Evolutionary conservation across 345 rosid genomes (phyloP).

Genomic region (Psidium guajava): DNA sequence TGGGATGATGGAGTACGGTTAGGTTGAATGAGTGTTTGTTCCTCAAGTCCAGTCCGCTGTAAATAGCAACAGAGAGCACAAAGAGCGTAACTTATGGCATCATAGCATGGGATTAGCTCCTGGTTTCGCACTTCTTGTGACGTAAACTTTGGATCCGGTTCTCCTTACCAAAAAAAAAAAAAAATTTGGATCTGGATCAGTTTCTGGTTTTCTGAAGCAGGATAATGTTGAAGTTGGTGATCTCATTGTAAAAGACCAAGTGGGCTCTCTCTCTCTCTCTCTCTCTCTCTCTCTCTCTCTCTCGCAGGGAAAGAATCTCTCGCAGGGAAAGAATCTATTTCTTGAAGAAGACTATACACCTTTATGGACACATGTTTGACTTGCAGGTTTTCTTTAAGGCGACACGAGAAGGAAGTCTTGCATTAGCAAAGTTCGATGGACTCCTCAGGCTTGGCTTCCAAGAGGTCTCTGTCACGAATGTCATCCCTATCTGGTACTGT

Average conservation of each 20-base stretch:
- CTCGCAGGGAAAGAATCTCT: too few relatives aligned
- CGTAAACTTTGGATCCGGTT: constrained; percentile 52
- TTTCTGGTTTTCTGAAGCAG: constrained; percentile 62
- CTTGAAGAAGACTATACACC: neutral
- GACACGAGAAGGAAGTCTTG: constrained; percentile 43
- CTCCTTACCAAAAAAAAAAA: too few relatives aligned
- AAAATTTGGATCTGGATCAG: constrained; percentile 56
- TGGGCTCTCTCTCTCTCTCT: constrained; percentile 1
- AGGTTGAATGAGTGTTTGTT: constrained; percentile 8
- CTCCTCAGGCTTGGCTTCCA: constrained; percentile 64
- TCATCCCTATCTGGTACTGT: constrained; percentile 44
- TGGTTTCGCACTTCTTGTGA: constrained; percentile 15
- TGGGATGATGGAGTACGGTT: neutral
- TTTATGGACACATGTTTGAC: neutral
- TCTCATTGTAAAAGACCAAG: constrained; percentile 53
- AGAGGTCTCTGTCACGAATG: constrained; percentile 56
- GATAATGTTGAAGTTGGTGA: constrained; percentile 55
- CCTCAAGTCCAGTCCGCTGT: constrained; percentile 12
- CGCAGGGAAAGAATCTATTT: neutral
- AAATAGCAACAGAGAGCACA: constrained; percentile 10
- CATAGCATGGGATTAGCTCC: constrained; percentile 32
- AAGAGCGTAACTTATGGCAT: constrained; percentile 21
- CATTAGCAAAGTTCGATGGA: constrained; percentile 57
- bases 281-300: neutral
- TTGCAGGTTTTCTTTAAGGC: constrained; percentile 61